Conservation (phyloP, 2,329 filamentous ascomycete species). For the Talaromyces sp. region DNA sequence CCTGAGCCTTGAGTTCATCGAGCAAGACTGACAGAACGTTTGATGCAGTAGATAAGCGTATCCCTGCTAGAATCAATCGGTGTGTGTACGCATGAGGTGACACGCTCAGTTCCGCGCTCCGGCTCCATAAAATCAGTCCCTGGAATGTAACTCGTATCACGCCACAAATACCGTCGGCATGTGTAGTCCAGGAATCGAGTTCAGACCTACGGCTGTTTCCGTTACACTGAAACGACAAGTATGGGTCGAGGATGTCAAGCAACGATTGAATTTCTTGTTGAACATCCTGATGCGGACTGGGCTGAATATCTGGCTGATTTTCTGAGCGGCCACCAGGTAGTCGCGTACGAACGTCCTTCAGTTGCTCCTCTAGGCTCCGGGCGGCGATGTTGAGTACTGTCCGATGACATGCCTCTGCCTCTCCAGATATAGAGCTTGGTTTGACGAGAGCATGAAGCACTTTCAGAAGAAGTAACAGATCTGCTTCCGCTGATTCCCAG, state of each 20-base stretch:
- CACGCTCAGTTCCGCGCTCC: conserved; percentile 48
- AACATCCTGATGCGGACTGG: neutral
- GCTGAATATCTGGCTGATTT: conserved; percentile 3
- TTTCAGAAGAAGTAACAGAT: conserved; percentile 52
- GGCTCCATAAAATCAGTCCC: conserved; percentile 52
- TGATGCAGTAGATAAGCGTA: conserved; percentile 41
- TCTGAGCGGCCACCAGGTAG: conserved; percentile 44
- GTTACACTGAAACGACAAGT: conserved; percentile 50
- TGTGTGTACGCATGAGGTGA: conserved; percentile 55
- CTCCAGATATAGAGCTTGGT: conserved; percentile 55
- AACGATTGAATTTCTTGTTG: conserved; percentile 49
- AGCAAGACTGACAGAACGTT: conserved; percentile 38
- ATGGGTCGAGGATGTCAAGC: conserved; percentile 49
- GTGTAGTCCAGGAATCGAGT: conserved; percentile 51
- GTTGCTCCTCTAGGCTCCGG: conserved; percentile 48
- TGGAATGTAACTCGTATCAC: conserved; percentile 51
- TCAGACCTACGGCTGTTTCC: conserved; percentile 47
- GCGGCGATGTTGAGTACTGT: conserved; percentile 57
- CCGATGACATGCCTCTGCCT: conserved; percentile 58
- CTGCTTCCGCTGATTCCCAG: conserved; percentile 45
- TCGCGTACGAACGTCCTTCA: conserved; percentile 50
- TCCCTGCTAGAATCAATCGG: conserved; percentile 46
- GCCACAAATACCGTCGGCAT: conserved; percentile 45
- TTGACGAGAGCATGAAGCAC: conserved; percentile 56
- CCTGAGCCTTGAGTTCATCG: conserved; percentile 43